phyloP scores from a whole-genome alignment of 179 eudicot genomes.

The Vitellaria paradoxa region DNA sequence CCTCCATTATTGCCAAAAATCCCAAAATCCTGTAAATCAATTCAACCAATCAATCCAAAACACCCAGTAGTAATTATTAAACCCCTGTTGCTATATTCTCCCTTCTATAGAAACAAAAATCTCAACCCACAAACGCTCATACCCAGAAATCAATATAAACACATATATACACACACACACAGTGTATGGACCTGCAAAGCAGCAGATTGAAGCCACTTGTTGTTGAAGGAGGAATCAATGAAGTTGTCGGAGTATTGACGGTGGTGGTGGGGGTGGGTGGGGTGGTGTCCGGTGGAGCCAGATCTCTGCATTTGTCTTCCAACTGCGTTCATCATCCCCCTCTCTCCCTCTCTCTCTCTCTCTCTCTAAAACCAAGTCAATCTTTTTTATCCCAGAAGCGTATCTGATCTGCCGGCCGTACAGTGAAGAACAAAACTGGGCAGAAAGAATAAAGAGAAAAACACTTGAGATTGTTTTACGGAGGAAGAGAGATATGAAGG shows the following conservation, averaged over 20 bases:
- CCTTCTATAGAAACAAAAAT: too few species aligned
- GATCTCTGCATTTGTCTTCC: conserved; percentile 57
- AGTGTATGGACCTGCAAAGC: conserved; percentile 35
- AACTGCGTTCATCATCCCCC: conserved; percentile 37
- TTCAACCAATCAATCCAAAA: conserved; percentile 17
- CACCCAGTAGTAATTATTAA: neutral
- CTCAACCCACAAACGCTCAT: neutral
- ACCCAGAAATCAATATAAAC: neutral
- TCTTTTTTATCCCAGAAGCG: neutral
- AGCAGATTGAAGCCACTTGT: conserved; percentile 58
- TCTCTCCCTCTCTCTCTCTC: neutral
- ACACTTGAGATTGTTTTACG: too few species aligned
- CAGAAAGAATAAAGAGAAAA: neutral
- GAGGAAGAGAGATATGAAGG: neutral
- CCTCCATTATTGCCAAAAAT: conserved; percentile 44
- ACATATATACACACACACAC: neutral
- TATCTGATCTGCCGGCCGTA: neutral
- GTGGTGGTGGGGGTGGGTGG: conserved; percentile 27
- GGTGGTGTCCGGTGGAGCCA: conserved; percentile 26
- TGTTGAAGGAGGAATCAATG: conserved; percentile 35
- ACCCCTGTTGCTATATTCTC: neutral
- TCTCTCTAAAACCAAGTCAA: neutral
- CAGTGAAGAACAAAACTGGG: neutral
- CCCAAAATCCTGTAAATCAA: conserved; percentile 38
- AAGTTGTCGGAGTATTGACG: conserved; percentile 51